Evolutionary conservation across 1,284 basidiomycete genomes (phyloP), one percentile per base, ranked within the genome.

Genomic region (Rhodotorula sp.): DNA sequence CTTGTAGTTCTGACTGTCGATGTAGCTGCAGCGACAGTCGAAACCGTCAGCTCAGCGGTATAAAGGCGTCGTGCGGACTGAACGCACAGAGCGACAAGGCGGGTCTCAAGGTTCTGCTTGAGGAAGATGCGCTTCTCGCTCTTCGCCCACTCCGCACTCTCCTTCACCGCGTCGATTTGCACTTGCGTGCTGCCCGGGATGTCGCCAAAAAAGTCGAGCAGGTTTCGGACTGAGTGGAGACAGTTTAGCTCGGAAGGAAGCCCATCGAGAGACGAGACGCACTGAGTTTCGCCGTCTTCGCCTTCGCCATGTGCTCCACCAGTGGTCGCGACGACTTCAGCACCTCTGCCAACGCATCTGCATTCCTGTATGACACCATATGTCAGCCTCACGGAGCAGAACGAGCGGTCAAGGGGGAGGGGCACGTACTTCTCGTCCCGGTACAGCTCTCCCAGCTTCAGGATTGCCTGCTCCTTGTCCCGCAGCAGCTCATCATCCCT

Each of bases 281-380:
- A 93, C 92, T 94, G 72, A 98, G 87, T 83, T 97, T 97, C 4
- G 95, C 94, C 0, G 95, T 97, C 83, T 99, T 99, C 13, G 96
- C 95, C 81, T 99, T 99, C 34, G 95, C 94, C 2, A 94, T 62
- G 53, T 73, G 69, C 37, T 73, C 52, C n/a, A 73, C 65, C 26
- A 73, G 50, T 0, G 88, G 86, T 64, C 94, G 85, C 0, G 92
- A 95, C 44, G 89, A 85, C 0, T 88, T 89, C 64, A 98, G 91
- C 20, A 96, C 88, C 68, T 92, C 86, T 2, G 94, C 91, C 3
- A 99, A 85, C 31, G 90, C 90, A 70, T 88, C 81, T 9, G 91
- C 88, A 82, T 97, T 90, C 77, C 92, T 94, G 74, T 10, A 11
- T 28, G 28, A 22, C 10, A 7, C 30, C 20, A 22, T 0, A 20